These are phyloP conservation scores for Boletus vermiculosoides DNA, from an alignment of 768 basidiomycete species.

Conservation along the genomic window DNA sequence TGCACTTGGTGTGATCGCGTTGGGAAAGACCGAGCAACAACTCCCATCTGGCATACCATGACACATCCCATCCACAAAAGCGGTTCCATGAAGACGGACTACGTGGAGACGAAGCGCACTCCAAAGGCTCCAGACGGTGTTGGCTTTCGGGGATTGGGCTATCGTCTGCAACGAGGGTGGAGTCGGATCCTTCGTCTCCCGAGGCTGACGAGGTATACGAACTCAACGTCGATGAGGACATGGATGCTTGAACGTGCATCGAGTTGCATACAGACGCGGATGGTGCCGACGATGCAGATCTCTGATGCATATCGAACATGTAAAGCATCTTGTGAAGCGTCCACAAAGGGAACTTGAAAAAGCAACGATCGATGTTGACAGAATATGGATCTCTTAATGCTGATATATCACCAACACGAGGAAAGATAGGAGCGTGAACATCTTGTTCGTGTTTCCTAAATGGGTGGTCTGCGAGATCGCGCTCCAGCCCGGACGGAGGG, in stretches of 20 bases:
- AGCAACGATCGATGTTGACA: constrained; percentile 56
- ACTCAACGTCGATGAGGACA: constrained; percentile 19
- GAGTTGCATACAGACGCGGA: constrained; percentile 18
- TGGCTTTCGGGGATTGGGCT: constrained; percentile 8
- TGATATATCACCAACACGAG: constrained; percentile 62
- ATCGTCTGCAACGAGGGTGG: constrained; percentile 55
- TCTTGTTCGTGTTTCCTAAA: constrained; percentile 12
- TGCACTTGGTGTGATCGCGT: constrained; percentile 24
- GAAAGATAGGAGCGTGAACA: constrained; percentile 38
- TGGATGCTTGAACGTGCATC: constrained; percentile 5
- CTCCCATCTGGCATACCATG: constrained; percentile 57
- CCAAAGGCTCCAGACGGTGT: background rate
- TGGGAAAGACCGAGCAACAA: constrained; percentile 45
- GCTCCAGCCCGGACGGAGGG: constrained; percentile 32
- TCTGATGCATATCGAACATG: constrained; percentile 54
- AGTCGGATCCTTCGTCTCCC: constrained; percentile 47
- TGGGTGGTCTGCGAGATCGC: constrained; percentile 20
- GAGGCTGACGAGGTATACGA: constrained; percentile 17
- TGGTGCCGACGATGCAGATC: background rate
- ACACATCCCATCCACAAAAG: constrained; percentile 40
- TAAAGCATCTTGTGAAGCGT: constrained; percentile 68
- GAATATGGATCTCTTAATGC: constrained; percentile 59
- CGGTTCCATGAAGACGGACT: constrained; percentile 10
- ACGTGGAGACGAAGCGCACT: constrained; percentile 9
- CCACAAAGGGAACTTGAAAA: constrained; percentile 57